These are phyloP conservation scores for Tulasnella sp. DNA, from an alignment of 768 basidiomycete genomes.

Conservation along the genomic window DNA sequence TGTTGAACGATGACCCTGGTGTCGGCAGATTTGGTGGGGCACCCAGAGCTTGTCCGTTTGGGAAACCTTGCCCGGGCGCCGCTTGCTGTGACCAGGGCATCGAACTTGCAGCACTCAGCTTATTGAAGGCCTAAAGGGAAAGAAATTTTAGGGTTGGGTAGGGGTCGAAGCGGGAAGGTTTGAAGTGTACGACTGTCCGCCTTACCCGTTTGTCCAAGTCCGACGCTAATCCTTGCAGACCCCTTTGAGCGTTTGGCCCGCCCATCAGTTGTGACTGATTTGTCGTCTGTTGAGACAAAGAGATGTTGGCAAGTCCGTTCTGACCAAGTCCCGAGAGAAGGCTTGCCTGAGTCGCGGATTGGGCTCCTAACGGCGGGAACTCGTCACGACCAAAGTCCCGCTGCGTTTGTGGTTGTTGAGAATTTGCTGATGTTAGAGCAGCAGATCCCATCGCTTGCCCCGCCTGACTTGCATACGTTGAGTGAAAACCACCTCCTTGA, in stretches of 20 bases:
- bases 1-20: slow-evolving; percentile 31
- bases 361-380: slow-evolving; percentile 78
- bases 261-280: slow-evolving; percentile 28
- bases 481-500: slow-evolving; percentile 30
- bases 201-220: slow-evolving; percentile 65
- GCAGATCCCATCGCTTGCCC: slow-evolving; percentile 46
- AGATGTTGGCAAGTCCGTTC: slow-evolving; percentile 10
- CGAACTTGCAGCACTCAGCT: slow-evolving; percentile 8
- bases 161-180: neutral
- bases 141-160: neutral
- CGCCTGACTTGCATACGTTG: slow-evolving; percentile 79
- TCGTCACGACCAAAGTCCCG: slow-evolving; percentile 77
- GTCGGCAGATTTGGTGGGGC: slow-evolving; percentile 46
- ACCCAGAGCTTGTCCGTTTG: slow-evolving; percentile 51
- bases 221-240: slow-evolving; percentile 39
- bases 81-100: slow-evolving; percentile 14
- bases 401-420: slow-evolving; percentile 30
- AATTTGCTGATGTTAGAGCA: slow-evolving; percentile 30
- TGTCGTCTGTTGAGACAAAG: slow-evolving; percentile 11
- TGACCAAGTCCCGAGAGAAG: neutral
- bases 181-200: slow-evolving; percentile 30
- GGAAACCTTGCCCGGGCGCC: slow-evolving; percentile 26
- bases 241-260: slow-evolving; percentile 29
- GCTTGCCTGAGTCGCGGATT: slow-evolving; percentile 29
- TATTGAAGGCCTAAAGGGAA: slow-evolving; percentile 10